These are phyloP conservation scores for Xylaria sp. DNA, from an alignment of 2,329 filamentous ascomycete species.

Conservation along the genomic window DNA sequence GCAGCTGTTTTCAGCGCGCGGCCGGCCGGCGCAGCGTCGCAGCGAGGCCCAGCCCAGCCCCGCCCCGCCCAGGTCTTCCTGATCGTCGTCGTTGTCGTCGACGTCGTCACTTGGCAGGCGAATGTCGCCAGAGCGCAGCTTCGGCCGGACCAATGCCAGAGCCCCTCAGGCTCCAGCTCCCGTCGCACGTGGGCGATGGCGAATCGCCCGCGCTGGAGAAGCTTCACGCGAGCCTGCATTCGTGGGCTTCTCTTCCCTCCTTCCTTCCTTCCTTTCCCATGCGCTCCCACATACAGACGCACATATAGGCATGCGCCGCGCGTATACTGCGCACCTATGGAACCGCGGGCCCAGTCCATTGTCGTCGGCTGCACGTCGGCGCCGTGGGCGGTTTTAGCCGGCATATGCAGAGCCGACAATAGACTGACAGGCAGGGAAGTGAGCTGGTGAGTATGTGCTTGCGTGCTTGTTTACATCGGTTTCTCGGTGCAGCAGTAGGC, in stretches of 20 bases:
- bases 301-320: no score
- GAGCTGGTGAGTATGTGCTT: not conserved
- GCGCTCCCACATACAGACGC: no score
- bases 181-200: constrained; percentile 16
- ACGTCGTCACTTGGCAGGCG: constrained; percentile 27
- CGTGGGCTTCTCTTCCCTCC: not conserved
- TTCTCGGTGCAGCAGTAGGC: not conserved
- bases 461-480: no score
- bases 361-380: constrained; percentile 24
- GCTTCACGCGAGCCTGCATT: not conserved
- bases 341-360: constrained; percentile 18
- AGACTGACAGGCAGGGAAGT: not conserved
- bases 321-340: constrained; percentile 9
- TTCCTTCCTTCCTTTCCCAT: no score
- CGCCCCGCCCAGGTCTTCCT: no score
- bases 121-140: constrained; percentile 20
- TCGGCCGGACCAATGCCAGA: constrained; percentile 12
- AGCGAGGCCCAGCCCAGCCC: constrained; percentile 1
- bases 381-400: constrained; percentile 30
- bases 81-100: no score
- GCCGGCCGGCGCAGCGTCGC: not conserved
- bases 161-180: constrained; percentile 14
- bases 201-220: constrained; percentile 6
- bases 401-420: constrained; percentile 13
- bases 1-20: not conserved